A percentile compares a stretch with the other conserved stretches of the same genome.
Conservation (phyloP, 2,329 filamentous ascomycete genomes). For the Cladosporium halotolerans region DNA sequence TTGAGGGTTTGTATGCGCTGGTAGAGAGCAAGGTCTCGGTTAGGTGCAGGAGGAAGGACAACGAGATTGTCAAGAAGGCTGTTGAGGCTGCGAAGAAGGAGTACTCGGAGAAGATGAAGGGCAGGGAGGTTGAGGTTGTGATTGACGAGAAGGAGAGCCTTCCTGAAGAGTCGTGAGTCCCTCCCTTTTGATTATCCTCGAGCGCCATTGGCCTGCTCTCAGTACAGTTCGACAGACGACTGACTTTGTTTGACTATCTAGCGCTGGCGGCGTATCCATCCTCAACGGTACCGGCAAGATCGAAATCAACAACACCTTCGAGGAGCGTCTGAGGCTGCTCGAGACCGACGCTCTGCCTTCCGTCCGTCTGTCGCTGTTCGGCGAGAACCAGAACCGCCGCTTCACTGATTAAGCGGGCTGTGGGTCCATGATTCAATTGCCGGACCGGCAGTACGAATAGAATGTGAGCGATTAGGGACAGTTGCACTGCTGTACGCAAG, state of each 20-base stretch:
- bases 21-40: slow-evolving; percentile 71
- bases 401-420: slow-evolving; percentile 68
- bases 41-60: slow-evolving; percentile 73
- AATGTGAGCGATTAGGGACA: neutral
- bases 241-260: slow-evolving; percentile 33
- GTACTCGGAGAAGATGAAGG: slow-evolving; percentile 69
- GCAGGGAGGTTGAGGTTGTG: slow-evolving; percentile 61
- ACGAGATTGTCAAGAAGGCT: slow-evolving; percentile 68
- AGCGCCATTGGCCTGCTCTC: neutral
- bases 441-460: neutral
- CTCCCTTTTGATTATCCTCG: neutral
- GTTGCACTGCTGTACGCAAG: neutral
- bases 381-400: slow-evolving; percentile 89
- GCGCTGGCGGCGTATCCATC: slow-evolving; percentile 75
- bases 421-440: neutral
- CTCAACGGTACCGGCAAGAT: slow-evolving; percentile 85
- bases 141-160: slow-evolving; percentile 75
- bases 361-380: slow-evolving; percentile 81
- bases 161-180: slow-evolving; percentile 73
- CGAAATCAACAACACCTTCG: slow-evolving; percentile 97
- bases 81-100: slow-evolving; percentile 69
- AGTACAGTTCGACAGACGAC: no score
- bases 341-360: slow-evolving; percentile 78
- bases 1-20: slow-evolving; percentile 86
- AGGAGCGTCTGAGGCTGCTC: slow-evolving; percentile 79